A percentile compares a stretch with the other conserved stretches of the same genome.
phyloP scores from a whole-genome alignment of 2,329 filamentous ascomycete genomes.

The Didymella pinodella region DNA sequence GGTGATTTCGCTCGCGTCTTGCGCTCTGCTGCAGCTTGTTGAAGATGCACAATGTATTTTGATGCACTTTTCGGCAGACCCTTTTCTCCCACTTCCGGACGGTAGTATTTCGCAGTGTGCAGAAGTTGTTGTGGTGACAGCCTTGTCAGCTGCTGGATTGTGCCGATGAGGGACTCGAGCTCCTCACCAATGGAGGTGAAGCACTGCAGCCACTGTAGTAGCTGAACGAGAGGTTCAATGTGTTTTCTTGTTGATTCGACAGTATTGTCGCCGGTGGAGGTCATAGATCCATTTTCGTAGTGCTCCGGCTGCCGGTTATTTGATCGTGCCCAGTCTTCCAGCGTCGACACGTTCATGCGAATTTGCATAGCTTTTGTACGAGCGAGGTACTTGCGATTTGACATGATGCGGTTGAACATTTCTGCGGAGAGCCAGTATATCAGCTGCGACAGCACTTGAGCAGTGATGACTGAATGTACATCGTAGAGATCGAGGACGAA shows the following conservation, averaged over 20 bases:
- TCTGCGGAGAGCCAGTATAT: conserved; percentile 97
- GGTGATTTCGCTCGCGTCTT: conserved; percentile 48
- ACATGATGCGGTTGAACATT: conserved; percentile 98
- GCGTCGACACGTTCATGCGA: conserved; percentile 93
- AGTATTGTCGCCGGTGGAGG: conserved; percentile 83
- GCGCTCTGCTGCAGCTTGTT: conserved; percentile 71
- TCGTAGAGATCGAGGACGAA: conserved; percentile 99
- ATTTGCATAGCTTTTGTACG: conserved; percentile 99
- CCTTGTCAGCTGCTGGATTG: conserved; percentile 85
- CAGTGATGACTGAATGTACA: conserved; percentile 93
- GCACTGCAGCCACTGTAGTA: conserved; percentile 96
- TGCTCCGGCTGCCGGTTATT: conserved; percentile 97
- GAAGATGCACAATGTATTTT: conserved; percentile 82
- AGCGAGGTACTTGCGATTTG: conserved; percentile 90
- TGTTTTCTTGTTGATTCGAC: conserved; percentile 85
- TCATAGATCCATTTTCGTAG: conserved; percentile 90
- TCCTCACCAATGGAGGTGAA: conserved; percentile 95
- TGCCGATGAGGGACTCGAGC: conserved; percentile 84
- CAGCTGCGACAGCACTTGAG: conserved; percentile 90
- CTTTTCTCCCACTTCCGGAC: conserved; percentile 94
- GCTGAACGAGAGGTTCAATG: conserved; percentile 87
- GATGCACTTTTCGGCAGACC: conserved; percentile 85
- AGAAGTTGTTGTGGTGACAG: conserved; percentile 88
- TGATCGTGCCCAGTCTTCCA: conserved; percentile 93
- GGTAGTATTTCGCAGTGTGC: conserved; percentile 90